Conservation (phyloP, 2,329 filamentous ascomycete genomes). For the Sporothrix pallida region DNA sequence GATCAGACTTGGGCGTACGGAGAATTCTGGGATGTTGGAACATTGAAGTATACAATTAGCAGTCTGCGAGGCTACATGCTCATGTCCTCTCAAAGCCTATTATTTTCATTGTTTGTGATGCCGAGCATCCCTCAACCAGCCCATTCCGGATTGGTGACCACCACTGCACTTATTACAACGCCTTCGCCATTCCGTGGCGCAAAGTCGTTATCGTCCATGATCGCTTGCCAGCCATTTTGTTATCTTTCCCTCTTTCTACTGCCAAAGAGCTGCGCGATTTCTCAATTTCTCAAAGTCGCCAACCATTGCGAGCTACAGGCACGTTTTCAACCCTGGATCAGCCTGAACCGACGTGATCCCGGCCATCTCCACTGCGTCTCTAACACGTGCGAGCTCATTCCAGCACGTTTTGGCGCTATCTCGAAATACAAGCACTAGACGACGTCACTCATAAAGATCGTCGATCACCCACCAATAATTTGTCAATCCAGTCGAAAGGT, state of each 20-base stretch:
- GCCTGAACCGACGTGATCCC: not conserved
- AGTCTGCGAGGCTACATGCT: not conserved
- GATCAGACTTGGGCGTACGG: not conserved
- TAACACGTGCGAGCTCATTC: not conserved
- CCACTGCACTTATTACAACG: not conserved
- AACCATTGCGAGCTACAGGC: not conserved
- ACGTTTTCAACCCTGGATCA: not conserved
- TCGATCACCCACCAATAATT: not conserved
- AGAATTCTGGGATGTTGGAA: not conserved
- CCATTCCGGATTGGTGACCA: not conserved
- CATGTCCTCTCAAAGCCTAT: too few relatives aligned
- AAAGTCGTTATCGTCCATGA: constrained; percentile 20
- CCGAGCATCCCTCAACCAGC: not conserved
- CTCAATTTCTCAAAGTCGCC: not conserved
- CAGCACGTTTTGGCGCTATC: not conserved
- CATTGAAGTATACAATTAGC: not conserved
- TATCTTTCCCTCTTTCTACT: not conserved
- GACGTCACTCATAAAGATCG: constrained; percentile 15
- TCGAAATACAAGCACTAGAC: not conserved
- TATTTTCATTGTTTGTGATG: not conserved
- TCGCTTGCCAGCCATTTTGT: not conserved
- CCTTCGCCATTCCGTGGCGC: constrained; percentile 22
- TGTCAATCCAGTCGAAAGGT: not conserved
- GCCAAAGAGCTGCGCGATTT: constrained; percentile 23
- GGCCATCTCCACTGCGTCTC: constrained; percentile 13